phyloP scores from a whole-genome alignment of 2,329 filamentous ascomycete species.

The Plenodomus lindquistii region DNA sequence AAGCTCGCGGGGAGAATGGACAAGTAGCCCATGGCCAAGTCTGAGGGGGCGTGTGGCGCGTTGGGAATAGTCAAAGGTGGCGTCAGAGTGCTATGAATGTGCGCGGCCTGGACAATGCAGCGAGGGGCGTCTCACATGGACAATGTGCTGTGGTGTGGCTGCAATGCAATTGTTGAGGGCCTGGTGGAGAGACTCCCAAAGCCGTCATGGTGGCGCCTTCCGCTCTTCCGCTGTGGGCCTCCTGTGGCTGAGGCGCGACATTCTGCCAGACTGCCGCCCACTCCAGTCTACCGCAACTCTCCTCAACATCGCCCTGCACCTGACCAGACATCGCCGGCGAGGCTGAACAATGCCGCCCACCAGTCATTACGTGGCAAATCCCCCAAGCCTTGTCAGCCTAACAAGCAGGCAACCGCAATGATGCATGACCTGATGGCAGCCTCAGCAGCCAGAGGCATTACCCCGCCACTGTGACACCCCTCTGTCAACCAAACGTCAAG shows the following conservation, averaged over 20 bases:
- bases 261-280: neutral
- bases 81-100: too few relatives aligned
- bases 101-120: neutral
- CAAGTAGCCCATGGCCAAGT: constrained; percentile 62
- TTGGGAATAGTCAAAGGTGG: neutral
- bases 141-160: neutral
- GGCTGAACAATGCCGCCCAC: neutral
- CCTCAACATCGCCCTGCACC: neutral
- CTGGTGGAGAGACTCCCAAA: neutral
- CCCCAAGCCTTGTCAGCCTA: neutral
- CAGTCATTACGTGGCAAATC: neutral
- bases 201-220: neutral
- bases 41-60: neutral
- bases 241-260: neutral
- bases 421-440: neutral
- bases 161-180: neutral
- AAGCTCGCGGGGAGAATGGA: constrained; percentile 66
- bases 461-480: neutral
- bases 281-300: neutral
- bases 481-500: neutral
- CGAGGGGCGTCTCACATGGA: neutral
- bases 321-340: neutral
- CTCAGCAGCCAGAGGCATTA: neutral
- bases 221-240: neutral
- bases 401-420: neutral